phyloP scores from a whole-genome alignment of 352 stramenopile species.

The Phytophthora pinifolia region DNA sequence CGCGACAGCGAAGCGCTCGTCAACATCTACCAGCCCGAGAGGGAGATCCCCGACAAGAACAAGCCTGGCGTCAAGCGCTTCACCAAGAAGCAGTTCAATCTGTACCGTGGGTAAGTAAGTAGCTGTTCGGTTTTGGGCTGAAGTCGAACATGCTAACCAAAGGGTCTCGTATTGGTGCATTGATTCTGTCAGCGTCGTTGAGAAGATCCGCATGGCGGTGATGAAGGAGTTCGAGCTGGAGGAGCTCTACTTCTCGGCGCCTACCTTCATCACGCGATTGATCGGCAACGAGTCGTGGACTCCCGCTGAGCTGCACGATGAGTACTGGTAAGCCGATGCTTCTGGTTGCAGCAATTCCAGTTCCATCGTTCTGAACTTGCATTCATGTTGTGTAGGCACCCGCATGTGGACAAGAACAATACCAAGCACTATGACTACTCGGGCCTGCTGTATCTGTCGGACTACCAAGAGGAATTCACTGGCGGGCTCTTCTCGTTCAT shows the following conservation, averaged over 20 bases:
- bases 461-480: slow-evolving; percentile 85
- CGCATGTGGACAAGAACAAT: slow-evolving; percentile 93
- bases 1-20: slow-evolving; percentile 84
- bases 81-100: slow-evolving; percentile 71
- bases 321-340: slow-evolving; percentile 76
- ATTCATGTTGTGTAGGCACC: slow-evolving; percentile 51
- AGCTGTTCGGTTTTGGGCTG: not conserved
- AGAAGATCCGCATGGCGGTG: slow-evolving; percentile 74
- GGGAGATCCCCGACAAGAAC: slow-evolving; percentile 33
- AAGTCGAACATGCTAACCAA: too few species aligned
- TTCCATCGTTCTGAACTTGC: not conserved
- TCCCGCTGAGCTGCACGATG: slow-evolving; percentile 84
- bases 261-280: slow-evolving; percentile 92
- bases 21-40: slow-evolving; percentile 86
- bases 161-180: not conserved
- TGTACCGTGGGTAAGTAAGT: slow-evolving; percentile 64
- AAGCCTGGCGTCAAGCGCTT: slow-evolving; percentile 62
- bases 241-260: slow-evolving; percentile 90
- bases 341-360: not conserved
- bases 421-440: slow-evolving; percentile 94
- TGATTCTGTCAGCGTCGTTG: slow-evolving; percentile 49
- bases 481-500: slow-evolving; percentile 91
- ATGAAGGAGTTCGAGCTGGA: slow-evolving; percentile 81
- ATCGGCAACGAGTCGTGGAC: slow-evolving; percentile 84
- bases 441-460: slow-evolving; percentile 85